Evolutionary conservation across 768 basidiomycete species (phyloP).

Genomic region (Chiua virens): DNA sequence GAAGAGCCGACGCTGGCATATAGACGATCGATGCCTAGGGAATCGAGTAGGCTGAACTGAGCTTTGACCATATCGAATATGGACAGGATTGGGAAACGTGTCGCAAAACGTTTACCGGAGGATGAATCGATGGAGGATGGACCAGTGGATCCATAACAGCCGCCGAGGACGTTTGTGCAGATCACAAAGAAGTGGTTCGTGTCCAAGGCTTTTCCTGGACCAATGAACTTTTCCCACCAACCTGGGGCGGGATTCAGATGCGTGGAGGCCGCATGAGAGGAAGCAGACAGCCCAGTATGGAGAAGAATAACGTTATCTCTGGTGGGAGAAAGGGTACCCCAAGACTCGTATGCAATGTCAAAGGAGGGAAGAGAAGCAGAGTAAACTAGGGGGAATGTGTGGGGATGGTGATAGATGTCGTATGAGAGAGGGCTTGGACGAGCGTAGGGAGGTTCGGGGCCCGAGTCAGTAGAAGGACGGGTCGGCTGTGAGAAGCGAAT

Average conservation of each 20-base stretch:
- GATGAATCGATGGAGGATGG: constrained; percentile 80
- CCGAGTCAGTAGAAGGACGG: constrained; percentile 42
- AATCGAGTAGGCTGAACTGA: constrained; percentile 84
- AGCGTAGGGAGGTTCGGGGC: constrained; percentile 82
- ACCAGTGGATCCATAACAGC: constrained; percentile 97
- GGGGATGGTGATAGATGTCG: constrained; percentile 59
- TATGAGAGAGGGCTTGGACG: constrained; percentile 78
- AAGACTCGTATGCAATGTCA: constrained; percentile 95
- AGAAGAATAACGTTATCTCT: constrained; percentile 90
- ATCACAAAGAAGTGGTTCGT: constrained; percentile 90
- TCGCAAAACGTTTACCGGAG: constrained; percentile 76
- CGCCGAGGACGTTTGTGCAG: constrained; percentile 95
- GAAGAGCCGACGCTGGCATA: constrained; percentile 94
- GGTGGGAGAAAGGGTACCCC: constrained; percentile 81
- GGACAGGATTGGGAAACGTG: constrained; percentile 86
- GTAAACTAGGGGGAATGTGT: constrained; percentile 67
- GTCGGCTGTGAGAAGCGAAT: constrained; percentile 31
- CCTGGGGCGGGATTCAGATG: constrained; percentile 74
- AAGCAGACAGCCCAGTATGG: constrained; percentile 94
- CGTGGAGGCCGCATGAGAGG: constrained; percentile 91
- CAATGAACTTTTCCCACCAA: constrained; percentile 99
- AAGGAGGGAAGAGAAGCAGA: constrained; percentile 63
- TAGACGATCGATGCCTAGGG: constrained; percentile 77
- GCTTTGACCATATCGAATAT: constrained; percentile 98
- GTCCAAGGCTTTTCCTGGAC: constrained; percentile 91